These are phyloP conservation scores for Punica granatum DNA, from an alignment of 345 rosid species.

Conservation along the genomic window DNA sequence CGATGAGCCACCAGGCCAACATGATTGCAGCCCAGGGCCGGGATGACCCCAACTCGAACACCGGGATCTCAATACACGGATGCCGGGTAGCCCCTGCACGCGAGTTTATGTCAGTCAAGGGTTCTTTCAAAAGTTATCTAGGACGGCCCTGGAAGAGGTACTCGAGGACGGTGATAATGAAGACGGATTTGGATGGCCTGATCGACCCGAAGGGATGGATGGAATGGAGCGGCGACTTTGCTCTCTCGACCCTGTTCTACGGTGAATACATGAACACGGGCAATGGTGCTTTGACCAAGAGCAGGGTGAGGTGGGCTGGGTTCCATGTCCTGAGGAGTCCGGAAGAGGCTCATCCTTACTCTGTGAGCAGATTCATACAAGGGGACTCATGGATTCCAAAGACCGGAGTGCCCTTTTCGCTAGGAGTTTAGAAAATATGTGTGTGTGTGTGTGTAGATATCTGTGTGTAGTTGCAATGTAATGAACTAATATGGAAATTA, in stretches of 20 bases:
- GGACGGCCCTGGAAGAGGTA: constrained; percentile 26
- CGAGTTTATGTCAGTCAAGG: constrained; percentile 28
- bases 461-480: no score
- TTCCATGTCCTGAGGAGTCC: constrained; percentile 43
- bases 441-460: no score
- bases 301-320: constrained; percentile 60
- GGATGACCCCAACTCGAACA: constrained; percentile 35
- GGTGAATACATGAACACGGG: constrained; percentile 63
- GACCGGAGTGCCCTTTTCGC: constrained; percentile 47
- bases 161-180: constrained; percentile 24
- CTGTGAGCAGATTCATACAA: constrained; percentile 38
- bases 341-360: constrained; percentile 34
- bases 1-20: constrained; percentile 52
- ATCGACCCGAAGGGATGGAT: constrained; percentile 61
- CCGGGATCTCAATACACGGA: constrained; percentile 49
- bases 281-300: constrained; percentile 25
- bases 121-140: constrained; percentile 29
- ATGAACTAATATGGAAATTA: no score
- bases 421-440: constrained; percentile 11
- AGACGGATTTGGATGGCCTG: constrained; percentile 42
- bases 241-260: constrained; percentile 46
- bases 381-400: constrained; percentile 61
- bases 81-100: constrained; percentile 40
- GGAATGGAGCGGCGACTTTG: constrained; percentile 47
- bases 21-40: constrained; percentile 64